Percentiles rank a stretch among this genome's conserved stretches.
Conservation (phyloP, 345 rosid species). For the Eucalyptus globulus region DNA sequence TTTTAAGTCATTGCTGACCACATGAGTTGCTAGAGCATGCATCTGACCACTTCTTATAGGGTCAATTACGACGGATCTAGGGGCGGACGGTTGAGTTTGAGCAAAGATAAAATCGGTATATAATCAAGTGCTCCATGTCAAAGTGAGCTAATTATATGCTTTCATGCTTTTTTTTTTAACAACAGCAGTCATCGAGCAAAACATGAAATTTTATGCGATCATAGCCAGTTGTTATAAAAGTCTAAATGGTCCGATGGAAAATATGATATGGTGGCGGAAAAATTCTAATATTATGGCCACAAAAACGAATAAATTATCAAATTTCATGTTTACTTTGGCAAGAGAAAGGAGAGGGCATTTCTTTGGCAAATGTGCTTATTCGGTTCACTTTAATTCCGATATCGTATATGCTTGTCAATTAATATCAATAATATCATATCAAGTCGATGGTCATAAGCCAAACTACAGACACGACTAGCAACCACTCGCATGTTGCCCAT, state of each 20-base stretch:
- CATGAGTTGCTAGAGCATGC: neutral
- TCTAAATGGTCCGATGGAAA: neutral
- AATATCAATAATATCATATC: neutral
- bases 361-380: neutral
- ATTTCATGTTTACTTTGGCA: neutral
- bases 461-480: neutral
- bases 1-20: neutral
- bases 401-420: neutral
- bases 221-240: neutral
- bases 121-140: neutral
- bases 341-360: neutral
- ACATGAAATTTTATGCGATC: neutral
- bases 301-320: neutral
- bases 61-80: neutral
- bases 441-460: neutral
- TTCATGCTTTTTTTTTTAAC: neutral
- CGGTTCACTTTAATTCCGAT: neutral
- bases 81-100: neutral
- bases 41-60: neutral
- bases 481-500: neutral
- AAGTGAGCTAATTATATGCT: neutral
- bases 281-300: fast-evolving
- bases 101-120: neutral
- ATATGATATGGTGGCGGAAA: fast-evolving
- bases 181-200: neutral